Conservation (phyloP, 139 green algal genomes). For the Micractinium sp. region DNA sequence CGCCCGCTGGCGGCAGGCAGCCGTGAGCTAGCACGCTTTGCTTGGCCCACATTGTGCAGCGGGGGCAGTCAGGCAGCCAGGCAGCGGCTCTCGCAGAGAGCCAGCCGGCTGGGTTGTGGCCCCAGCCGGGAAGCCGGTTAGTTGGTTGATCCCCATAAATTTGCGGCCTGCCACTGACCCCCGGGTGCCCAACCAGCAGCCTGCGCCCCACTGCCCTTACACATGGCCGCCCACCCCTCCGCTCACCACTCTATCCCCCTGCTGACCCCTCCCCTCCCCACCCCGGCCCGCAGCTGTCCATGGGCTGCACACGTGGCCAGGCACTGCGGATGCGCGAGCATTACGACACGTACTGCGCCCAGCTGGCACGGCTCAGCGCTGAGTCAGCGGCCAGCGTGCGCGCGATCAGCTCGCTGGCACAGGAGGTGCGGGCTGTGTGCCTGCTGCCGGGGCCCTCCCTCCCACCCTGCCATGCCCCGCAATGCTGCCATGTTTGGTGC, state of each 20-base stretch:
- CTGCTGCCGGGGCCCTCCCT: too few species aligned
- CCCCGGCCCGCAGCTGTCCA: not conserved
- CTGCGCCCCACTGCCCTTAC: not conserved
- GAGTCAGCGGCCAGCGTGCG: not conserved
- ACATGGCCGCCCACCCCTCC: not conserved
- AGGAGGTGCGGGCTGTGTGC: slow-evolving; percentile 2
- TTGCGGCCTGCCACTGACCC: too few species aligned
- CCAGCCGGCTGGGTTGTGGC: too few species aligned
- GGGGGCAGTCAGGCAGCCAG: too few species aligned
- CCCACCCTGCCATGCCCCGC: too few species aligned
- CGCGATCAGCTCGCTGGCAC: not conserved
- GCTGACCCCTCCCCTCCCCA: not conserved
- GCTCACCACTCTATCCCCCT: not conserved
- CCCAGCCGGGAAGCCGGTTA: too few species aligned
- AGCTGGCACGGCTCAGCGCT: not conserved
- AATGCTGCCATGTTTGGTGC: too few species aligned
- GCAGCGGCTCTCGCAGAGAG: too few species aligned
- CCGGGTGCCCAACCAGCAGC: too few species aligned
- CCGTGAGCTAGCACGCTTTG: too few species aligned
- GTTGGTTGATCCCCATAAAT: too few species aligned
- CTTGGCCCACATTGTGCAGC: too few species aligned
- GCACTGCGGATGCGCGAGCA: not conserved
- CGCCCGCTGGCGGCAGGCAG: not conserved
- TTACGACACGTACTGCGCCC: not conserved
- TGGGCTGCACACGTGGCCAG: not conserved